Evolutionary conservation across 176 grass and related monocot species (phyloP).

Genomic region (Raddia distichophylla): DNA sequence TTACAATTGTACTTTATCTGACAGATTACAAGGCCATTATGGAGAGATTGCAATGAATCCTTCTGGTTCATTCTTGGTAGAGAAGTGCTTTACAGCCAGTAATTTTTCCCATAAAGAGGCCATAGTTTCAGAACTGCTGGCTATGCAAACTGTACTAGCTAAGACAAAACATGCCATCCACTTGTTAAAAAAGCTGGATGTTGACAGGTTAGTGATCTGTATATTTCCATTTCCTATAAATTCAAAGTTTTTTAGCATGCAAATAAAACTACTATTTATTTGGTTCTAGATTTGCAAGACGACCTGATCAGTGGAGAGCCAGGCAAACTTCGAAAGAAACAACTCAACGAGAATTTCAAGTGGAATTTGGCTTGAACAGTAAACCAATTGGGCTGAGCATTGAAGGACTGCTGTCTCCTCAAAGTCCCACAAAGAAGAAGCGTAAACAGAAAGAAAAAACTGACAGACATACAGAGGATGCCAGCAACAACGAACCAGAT

Average conservation of each 20-base stretch:
- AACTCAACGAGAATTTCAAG: conserved; percentile 69
- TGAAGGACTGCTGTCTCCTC: conserved; percentile 21
- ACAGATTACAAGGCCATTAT: conserved; percentile 74
- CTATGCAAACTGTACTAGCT: conserved; percentile 64
- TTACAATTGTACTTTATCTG: conserved; percentile 27
- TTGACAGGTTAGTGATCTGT: conserved; percentile 62
- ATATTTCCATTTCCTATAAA: not conserved
- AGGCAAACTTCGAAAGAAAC: conserved; percentile 80
- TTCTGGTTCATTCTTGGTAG: conserved; percentile 83
- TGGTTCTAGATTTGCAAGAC: conserved; percentile 70
- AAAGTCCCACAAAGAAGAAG: conserved; percentile 42
- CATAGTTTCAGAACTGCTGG: conserved; percentile 68
- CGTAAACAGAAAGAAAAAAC: conserved; percentile 41
- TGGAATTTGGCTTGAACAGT: conserved; percentile 62
- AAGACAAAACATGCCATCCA: conserved; percentile 77
- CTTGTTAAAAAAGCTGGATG: conserved; percentile 91
- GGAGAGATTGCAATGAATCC: conserved; percentile 81
- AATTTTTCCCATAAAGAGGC: conserved; percentile 82
- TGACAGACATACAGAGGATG: conserved; percentile 31
- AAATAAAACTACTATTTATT: not conserved
- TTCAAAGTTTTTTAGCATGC: not conserved
- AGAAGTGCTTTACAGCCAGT: conserved; percentile 89
- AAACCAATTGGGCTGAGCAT: conserved; percentile 38
- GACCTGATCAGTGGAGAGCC: conserved; percentile 82
- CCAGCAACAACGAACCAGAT: conserved; percentile 26